A percentile compares a stretch with the other conserved stretches of the same genome.
phyloP scores from a whole-genome alignment of 345 rosid species.

The Gossypium longicalyx region DNA sequence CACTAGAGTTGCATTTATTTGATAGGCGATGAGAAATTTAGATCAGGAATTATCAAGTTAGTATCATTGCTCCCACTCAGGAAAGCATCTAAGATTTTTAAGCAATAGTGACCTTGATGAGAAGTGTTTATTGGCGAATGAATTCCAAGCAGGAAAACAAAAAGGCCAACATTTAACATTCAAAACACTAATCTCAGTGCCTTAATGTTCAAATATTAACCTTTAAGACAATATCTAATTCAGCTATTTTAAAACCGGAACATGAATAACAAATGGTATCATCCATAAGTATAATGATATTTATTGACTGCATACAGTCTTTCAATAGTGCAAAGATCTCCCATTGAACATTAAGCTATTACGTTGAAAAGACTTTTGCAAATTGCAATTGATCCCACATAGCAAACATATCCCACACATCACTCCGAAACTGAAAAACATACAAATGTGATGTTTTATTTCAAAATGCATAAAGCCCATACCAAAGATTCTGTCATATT shows the following conservation, averaged over 20 bases:
- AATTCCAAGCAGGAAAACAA: background rate
- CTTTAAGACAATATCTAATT: background rate
- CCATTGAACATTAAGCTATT: background rate
- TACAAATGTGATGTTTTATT: background rate
- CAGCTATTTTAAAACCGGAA: background rate
- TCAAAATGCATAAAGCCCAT: background rate
- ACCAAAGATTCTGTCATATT: background rate
- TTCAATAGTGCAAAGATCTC: background rate
- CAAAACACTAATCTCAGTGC: background rate
- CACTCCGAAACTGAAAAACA: background rate
- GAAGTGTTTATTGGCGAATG: background rate
- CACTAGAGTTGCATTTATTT: background rate
- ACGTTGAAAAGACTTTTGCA: background rate
- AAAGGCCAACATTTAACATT: background rate
- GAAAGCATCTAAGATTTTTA: background rate
- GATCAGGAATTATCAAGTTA: background rate
- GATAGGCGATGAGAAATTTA: background rate
- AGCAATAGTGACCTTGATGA: constrained; percentile 1
- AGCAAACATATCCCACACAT: background rate
- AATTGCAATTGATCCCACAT: background rate
- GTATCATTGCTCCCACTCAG: background rate
- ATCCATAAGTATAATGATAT: background rate
- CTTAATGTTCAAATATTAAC: background rate
- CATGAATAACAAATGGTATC: background rate
- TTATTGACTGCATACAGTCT: background rate